Base-by-base conservation (phyloP, 129 eudicot genomes). In the Escallonia herrerae region DNA sequence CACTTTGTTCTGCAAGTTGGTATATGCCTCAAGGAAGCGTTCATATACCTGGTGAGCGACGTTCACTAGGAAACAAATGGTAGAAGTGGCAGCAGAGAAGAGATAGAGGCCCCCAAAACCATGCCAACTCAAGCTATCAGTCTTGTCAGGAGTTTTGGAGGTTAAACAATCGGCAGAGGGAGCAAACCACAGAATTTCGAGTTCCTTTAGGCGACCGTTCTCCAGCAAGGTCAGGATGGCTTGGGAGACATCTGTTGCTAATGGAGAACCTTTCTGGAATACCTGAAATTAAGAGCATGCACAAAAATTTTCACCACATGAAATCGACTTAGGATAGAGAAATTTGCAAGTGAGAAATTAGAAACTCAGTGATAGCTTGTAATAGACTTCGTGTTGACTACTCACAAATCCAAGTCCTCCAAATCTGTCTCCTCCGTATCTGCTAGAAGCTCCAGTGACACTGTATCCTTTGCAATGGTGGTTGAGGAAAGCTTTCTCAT, bases 341-440 rank as follows among this genome's bases (percentile, higher is more conserved):
- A 22, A 22, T 22, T 45, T 45, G 49, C 9, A 45, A 5, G 49
- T 45, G 7, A 45, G 9, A 8, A 45, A 45, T 67, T 62, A 46
- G 60, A 15, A 51, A 74, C 10, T 60, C 41, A 5, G 12, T 38
- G 12, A 8, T 8, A 60, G 40, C 10, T 12, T 2, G 6, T 6
- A 41, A 22, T 10, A 5, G 13, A 40, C 39, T 58, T 40, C 50
- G 11, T 11, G 8, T 6, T 42, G n/a, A 67, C 11, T 42, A 69
- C 80, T 76, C 48, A 76, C 80, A 69, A 70, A 76, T 63, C 72
- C 76, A 8, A 70, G 50, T 70, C 76, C 81, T 58, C 76, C 76
- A 71, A 77, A 66, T 58, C 72, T 65, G 72, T 77, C 72, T 56
- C 72, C 72, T 45, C 72, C 72, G 57, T 68, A 68, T 68, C 72